Evolutionary conservation across 2,329 filamentous ascomycete genomes (phyloP), one percentile per base, ranked within the genome.

Genomic region (Cladophialophora bantiana): DNA sequence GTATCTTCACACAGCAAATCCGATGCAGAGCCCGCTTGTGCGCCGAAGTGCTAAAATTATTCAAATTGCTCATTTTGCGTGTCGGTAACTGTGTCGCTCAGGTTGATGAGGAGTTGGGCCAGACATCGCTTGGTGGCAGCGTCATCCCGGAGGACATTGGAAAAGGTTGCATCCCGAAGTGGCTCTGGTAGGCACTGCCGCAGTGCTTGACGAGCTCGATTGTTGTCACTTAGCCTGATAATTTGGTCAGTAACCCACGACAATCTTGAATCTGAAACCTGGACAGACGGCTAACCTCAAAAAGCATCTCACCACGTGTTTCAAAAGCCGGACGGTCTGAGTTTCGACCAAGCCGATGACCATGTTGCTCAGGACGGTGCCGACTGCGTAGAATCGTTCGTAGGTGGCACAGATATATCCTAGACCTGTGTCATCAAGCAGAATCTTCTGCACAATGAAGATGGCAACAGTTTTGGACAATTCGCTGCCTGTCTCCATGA

Each of bases 321-420:
- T 99, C 31, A 99, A 87, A 55, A 99, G 85, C 60, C 95, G 87
- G 35, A 96, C 95, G 1, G 95, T 99, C 81, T 99, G 95, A 76
- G 97, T 94, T 80, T 99, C 95, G 45, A 98, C 95, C 42, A 99
- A 86, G 81, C 98, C 94, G 61, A 91, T 93, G 65, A 99, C 95
- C 95, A 99, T 99, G 77, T 98, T 99, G 82, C 93, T 97, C 45
- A 99, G 83, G 5, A 99, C 95, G 1, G 95, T 99, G 5, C 95
- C 95, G 4, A 99, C 95, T 7, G 95, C 95, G 74, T 98, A 99
- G 81, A 99, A 99, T 20, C 95, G 88, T 83, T 99, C 95, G 75
- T 99, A 99, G 0, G 95, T 99, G 71, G 96, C 94, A 81, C 95
- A 99, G 66, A 99, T 99, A 80, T 99, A 99, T 75, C 95, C 95